Conservation (phyloP, 192 early-diverging fungal genomes). For the Podila epicladia region DNA sequence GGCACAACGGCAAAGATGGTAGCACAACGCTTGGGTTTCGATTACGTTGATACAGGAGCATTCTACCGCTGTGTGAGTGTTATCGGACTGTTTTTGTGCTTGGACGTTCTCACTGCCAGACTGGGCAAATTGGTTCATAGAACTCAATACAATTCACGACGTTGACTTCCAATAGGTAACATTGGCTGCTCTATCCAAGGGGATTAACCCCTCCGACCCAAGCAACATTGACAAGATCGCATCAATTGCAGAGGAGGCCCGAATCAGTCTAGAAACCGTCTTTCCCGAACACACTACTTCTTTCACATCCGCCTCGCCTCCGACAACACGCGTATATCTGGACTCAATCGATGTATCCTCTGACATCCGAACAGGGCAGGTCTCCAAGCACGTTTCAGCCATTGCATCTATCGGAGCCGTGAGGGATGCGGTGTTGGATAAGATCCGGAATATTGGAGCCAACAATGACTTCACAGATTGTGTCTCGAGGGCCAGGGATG, state of each 20-base stretch:
- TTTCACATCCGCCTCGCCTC: neutral
- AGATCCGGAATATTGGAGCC: conserved; percentile 64
- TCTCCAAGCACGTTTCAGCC: conserved; percentile 65
- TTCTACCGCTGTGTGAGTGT: conserved; percentile 64
- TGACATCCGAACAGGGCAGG: conserved; percentile 65
- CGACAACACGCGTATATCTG: conserved; percentile 48
- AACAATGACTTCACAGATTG: conserved; percentile 9
- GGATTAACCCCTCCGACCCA: conserved; percentile 51
- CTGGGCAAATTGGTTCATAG: too few relatives aligned
- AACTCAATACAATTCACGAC: neutral
- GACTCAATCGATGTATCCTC: conserved; percentile 72
- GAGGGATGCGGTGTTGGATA: conserved; percentile 61
- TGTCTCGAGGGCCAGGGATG: conserved; percentile 19
- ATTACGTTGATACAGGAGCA: conserved; percentile 83
- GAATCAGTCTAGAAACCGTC: conserved; percentile 7
- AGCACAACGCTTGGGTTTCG: conserved; percentile 70
- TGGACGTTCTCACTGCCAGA: too few relatives aligned
- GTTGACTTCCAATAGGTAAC: conserved; percentile 47
- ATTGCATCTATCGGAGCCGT: conserved; percentile 69
- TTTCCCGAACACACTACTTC: neutral
- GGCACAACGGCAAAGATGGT: conserved; percentile 78
- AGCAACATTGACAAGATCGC: conserved; percentile 37
- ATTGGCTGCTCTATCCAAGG: conserved; percentile 42
- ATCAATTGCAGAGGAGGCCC: conserved; percentile 28
- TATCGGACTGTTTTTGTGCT: neutral